phyloP scores from a whole-genome alignment of 495 filamentous ascomycete genomes.

The Talaromyces adpressus region DNA sequence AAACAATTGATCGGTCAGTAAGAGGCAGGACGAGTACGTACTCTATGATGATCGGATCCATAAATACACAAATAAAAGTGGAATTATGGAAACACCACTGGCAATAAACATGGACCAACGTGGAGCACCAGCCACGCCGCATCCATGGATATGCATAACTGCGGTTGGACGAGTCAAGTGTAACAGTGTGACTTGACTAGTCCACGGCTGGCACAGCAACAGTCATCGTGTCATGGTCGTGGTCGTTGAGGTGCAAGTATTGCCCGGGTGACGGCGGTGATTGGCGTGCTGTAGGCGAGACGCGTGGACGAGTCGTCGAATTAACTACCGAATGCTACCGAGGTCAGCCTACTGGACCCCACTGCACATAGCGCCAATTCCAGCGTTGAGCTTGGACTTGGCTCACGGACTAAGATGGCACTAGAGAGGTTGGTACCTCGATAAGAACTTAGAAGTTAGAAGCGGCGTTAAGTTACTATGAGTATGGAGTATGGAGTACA shows the following conservation, averaged over 20 bases:
- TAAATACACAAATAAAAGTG: not conserved
- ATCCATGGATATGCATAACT: not conserved
- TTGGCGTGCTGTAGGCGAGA: not conserved
- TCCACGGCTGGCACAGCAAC: not conserved
- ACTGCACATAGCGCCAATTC: not conserved
- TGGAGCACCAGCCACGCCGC: not conserved
- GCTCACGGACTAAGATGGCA: not conserved
- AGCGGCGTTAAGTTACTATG: not conserved
- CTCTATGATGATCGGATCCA: not conserved
- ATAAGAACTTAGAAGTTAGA: not conserved
- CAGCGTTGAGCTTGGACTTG: not conserved
- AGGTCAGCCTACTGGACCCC: not conserved
- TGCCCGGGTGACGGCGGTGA: not conserved
- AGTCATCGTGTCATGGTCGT: not conserved
- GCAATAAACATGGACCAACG: not conserved
- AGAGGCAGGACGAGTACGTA: not conserved
- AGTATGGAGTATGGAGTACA: not conserved
- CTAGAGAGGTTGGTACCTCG: not conserved
- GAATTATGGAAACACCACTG: not conserved
- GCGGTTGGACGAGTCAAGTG: not conserved
- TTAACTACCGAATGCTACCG: not conserved
- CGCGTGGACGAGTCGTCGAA: not conserved
- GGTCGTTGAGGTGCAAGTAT: not conserved
- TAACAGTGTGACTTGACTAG: not conserved
- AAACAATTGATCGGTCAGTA: not conserved